Conservation (phyloP, 441 rosid species). For the Theobroma grandiflorum region DNA sequence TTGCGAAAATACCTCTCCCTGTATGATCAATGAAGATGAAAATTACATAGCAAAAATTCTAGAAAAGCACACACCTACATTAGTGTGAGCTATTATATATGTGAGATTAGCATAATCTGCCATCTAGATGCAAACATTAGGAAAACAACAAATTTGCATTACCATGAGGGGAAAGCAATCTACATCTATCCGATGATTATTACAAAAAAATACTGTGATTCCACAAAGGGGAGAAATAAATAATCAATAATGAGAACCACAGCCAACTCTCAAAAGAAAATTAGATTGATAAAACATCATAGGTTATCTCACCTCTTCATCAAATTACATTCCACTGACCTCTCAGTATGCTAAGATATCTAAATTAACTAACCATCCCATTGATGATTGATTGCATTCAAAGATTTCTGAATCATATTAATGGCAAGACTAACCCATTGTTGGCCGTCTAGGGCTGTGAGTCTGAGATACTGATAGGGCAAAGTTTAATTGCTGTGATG, state of each 20-base stretch:
- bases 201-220: conserved; percentile 9
- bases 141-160: neutral
- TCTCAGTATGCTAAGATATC: neutral
- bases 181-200: conserved; percentile 27
- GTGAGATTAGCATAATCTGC: neutral
- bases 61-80: neutral
- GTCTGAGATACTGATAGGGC: conserved; percentile 34
- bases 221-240: neutral
- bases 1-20: neutral
- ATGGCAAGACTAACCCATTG: conserved; percentile 17
- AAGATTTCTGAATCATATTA: conserved; percentile 5
- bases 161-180: neutral
- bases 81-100: neutral
- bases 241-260: neutral
- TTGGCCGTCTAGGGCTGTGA: conserved; percentile 33
- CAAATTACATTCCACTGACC: neutral
- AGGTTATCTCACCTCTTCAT: conserved; percentile 3
- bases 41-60: neutral
- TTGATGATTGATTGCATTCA: conserved; percentile 13
- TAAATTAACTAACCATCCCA: conserved; percentile 1
- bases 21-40: neutral
- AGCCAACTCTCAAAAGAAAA: neutral
- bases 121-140: neutral
- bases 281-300: neutral
- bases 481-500: conserved; percentile 46